Evolutionary conservation across 208 protist species (phyloP).

Genomic region (Acanthamoeba healyi): DNA sequence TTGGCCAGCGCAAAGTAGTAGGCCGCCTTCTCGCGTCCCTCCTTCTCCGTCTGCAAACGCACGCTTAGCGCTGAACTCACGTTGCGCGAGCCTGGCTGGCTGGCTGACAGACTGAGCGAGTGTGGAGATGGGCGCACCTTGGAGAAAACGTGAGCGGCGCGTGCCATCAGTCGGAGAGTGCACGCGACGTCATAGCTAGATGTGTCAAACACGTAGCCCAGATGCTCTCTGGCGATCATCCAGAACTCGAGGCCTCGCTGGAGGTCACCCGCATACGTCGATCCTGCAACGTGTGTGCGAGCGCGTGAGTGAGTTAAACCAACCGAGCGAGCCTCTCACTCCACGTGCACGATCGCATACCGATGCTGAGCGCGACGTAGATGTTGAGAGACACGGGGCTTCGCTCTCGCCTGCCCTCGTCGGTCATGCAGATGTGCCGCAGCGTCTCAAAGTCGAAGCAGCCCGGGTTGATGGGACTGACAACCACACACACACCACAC

Average conservation of each 20-base stretch:
- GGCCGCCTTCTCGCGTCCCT: slow-evolving; percentile 4
- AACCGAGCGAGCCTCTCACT: no score
- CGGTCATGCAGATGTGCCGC: background rate
- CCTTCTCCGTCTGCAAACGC: slow-evolving; percentile 14
- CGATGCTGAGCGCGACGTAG: background rate
- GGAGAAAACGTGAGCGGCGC: background rate
- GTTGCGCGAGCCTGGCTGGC: no score
- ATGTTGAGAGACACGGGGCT: background rate
- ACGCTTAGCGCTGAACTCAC: no score
- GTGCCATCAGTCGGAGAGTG: slow-evolving; percentile 3
- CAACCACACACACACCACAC: background rate
- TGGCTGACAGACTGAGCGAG: background rate
- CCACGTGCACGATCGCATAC: no score
- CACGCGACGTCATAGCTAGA: slow-evolving; percentile 19
- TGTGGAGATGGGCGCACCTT: background rate
- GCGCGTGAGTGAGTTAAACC: no score
- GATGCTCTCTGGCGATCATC: slow-evolving; percentile 30
- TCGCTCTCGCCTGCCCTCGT: background rate
- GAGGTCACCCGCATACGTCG: background rate
- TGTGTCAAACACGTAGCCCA: slow-evolving; percentile 14
- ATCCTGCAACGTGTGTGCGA: background rate
- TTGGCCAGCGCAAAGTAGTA: slow-evolving; percentile 32
- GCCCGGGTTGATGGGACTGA: slow-evolving; percentile 21
- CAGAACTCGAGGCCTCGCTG: slow-evolving; percentile 8
- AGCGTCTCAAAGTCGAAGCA: slow-evolving; percentile 37